Evolutionary conservation across 352 stramenopile species (phyloP).

Genomic region (Pythium inflatum): DNA sequence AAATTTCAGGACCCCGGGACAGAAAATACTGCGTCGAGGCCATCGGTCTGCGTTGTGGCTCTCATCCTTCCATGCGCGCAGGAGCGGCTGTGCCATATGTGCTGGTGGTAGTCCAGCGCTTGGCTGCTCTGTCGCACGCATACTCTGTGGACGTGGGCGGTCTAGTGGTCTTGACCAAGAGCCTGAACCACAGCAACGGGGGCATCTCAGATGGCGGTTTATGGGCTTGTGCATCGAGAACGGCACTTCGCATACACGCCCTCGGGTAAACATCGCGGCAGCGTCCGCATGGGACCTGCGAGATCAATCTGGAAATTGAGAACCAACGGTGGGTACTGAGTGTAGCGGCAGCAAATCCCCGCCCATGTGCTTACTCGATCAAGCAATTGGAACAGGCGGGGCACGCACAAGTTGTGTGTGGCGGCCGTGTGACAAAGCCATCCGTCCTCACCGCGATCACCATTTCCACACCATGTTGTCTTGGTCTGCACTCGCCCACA

Average conservation of each 20-base stretch:
- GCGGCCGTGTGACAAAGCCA: too few relatives aligned
- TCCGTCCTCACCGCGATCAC: background rate
- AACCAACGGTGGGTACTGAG: background rate
- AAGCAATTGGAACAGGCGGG: background rate
- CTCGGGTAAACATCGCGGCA: background rate
- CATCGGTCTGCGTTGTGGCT: too few relatives aligned
- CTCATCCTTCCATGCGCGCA: too few relatives aligned
- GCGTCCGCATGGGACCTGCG: background rate
- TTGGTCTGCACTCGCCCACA: background rate
- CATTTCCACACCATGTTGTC: background rate
- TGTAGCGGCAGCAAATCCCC: too few relatives aligned
- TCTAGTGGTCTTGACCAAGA: too few relatives aligned
- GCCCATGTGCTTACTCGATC: background rate
- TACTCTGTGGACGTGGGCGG: background rate
- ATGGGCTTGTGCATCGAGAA: background rate
- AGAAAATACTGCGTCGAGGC: too few relatives aligned
- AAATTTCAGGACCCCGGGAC: too few relatives aligned
- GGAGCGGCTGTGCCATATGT: too few relatives aligned
- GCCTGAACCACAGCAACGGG: background rate
- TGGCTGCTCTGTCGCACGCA: background rate
- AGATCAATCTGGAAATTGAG: background rate
- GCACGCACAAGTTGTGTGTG: too few relatives aligned
- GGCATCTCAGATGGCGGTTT: background rate
- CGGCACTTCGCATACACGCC: background rate
- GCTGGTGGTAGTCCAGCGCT: background rate